Evolutionary conservation across 805 yeast genomes (phyloP).

Genomic region (Candida nitratophila): DNA sequence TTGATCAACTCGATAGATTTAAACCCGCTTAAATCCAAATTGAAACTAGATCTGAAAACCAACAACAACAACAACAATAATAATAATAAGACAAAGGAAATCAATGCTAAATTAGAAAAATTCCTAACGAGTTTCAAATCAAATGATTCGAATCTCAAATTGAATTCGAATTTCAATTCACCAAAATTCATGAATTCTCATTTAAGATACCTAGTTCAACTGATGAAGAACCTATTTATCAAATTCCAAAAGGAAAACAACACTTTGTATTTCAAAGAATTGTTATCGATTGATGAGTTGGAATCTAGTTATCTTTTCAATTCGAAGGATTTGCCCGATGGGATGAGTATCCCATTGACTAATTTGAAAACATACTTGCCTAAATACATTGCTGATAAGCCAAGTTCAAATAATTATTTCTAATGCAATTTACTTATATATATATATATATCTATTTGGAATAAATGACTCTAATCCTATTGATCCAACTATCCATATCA

Average conservation of each 20-base stretch:
- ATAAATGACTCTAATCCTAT: conserved; percentile 66
- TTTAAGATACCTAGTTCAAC: conserved; percentile 6
- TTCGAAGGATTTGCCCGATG: conserved; percentile 16
- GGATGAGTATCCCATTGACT: conserved; percentile 19
- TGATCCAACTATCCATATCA: conserved; percentile 60
- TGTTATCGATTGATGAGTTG: not conserved
- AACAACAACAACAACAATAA: not conserved
- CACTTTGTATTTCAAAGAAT: not conserved
- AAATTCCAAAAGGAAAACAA: conserved; percentile 19
- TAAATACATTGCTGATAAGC: conserved; percentile 4
- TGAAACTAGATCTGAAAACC: conserved; percentile 9
- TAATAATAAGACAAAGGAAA: not conserved
- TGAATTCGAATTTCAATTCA: not conserved
- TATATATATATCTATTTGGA: too few relatives aligned
- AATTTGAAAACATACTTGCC: conserved; percentile 12
- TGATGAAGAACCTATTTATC: conserved; percentile 9
- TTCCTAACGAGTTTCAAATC: conserved; percentile 7
- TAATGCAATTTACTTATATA: too few relatives aligned
- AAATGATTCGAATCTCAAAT: not conserved
- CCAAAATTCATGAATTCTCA: not conserved
- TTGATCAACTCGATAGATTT: conserved; percentile 18
- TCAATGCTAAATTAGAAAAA: conserved; percentile 13
- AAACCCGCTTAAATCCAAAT: conserved; percentile 16
- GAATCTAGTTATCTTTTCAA: conserved; percentile 9
- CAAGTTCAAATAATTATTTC: not conserved